Base-by-base conservation (phyloP, 1,284 basidiomycete genomes). In the Apiotrichum porosum region DNA sequence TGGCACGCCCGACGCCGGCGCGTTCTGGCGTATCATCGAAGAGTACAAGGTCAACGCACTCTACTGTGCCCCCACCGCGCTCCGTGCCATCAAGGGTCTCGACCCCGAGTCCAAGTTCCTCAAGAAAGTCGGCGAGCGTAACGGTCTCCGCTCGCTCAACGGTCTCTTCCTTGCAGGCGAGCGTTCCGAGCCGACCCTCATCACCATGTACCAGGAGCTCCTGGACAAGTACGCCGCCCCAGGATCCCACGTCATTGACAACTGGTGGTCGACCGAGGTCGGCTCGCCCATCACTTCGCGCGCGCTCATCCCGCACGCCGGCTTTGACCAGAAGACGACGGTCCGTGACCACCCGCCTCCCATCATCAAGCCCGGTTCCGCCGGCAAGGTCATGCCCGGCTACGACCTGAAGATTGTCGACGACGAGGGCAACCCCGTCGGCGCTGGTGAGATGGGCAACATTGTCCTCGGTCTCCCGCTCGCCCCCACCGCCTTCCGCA, bases 181-280 rank as follows among this genome's bases (percentile, higher is more conserved):
- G 47, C 54, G 54, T 18, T 55, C 54, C 18, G 54, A 55, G 54
- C 54, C 54, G 10, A 41, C 54, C 19, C 41, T 55, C 41, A 55
- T 55, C 41, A 38, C 37, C 34, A 33, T 37, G 44, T 55, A 55
- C 49, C 54, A 55, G 49, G 49, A 55, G 47, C 46, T 49, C 21
- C 54, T 55, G 14, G 42, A 55, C 54, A 32, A 42, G 32, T 55
- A 48, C 43, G 49, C 19, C 26, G 49, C 54, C 4, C 44, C 43
- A 1, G 54, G 46, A 22, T 43, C 54, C 2, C 54, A 44, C n/a
- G 85, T 95, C 60, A 90, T 95, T 47, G 92, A 95, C 74, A 89
- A 88, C 13, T 90, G 84, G 76, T 90, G 86, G 83, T 91, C 94
- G 80, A 97, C 92, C 6, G 92, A 97, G 77, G 93, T 89, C 0